Evolutionary conservation across 331 rosid genomes (phyloP).

Genomic region (Ulmus americana): DNA sequence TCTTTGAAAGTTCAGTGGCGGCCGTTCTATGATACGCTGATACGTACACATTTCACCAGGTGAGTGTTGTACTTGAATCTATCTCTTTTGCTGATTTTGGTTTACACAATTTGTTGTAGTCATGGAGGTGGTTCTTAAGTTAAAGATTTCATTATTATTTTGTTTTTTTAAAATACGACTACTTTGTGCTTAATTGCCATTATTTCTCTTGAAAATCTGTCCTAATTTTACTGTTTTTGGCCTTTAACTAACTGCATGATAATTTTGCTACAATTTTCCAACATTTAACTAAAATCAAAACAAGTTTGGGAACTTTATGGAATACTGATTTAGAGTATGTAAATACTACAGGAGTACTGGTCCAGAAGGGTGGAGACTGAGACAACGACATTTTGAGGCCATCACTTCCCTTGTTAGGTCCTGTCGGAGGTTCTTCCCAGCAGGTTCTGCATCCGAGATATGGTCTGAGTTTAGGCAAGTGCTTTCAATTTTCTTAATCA

Average conservation of each 20-base stretch:
- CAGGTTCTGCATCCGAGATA: slow-evolving; percentile 89
- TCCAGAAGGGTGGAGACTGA: slow-evolving; percentile 98
- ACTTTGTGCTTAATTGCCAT: slow-evolving; percentile 13
- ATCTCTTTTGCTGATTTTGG: neutral
- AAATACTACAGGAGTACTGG: slow-evolving; percentile 71
- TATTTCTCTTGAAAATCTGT: slow-evolving; percentile 3
- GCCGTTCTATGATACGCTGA: slow-evolving; percentile 71
- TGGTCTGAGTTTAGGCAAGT: slow-evolving; percentile 95
- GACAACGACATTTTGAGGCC: slow-evolving; percentile 82
- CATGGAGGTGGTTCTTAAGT: no score
- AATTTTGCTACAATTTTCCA: neutral
- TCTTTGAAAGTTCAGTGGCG: slow-evolving; percentile 70
- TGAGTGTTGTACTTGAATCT: slow-evolving; percentile 26
- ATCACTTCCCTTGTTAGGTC: slow-evolving; percentile 91
- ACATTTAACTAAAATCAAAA: neutral
- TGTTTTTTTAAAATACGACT: neutral
- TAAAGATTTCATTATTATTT: no score
- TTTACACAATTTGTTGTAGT: neutral
- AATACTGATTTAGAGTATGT: slow-evolving; percentile 25
- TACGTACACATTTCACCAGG: slow-evolving; percentile 89
- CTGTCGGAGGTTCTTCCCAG: slow-evolving; percentile 88
- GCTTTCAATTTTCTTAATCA: slow-evolving; percentile 18
- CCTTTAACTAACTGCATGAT: slow-evolving; percentile 16
- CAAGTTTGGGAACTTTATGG: slow-evolving; percentile 11
- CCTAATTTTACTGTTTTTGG: neutral